phyloP scores from a whole-genome alignment of 306 rosid species.

The Cajanus cajan region DNA sequence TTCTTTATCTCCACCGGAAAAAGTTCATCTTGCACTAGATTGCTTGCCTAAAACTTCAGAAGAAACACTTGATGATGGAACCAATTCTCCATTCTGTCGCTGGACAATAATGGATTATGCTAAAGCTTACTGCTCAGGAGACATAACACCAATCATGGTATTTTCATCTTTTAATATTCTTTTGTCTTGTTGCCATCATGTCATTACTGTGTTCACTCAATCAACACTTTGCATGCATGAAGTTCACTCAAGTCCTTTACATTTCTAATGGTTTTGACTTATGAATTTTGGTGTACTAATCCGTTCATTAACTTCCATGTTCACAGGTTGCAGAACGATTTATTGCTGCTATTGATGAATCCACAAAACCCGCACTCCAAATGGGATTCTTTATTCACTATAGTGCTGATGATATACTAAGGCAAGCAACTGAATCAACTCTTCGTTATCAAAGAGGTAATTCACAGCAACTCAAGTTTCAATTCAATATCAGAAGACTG shows the following conservation, averaged over 20 bases:
- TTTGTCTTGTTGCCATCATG: not conserved
- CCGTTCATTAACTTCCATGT: not conserved
- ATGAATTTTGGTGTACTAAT: not conserved
- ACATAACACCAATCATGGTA: conserved; percentile 73
- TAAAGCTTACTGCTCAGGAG: conserved; percentile 62
- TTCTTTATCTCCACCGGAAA: conserved; percentile 54
- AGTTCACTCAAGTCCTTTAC: not conserved
- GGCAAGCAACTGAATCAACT: conserved; percentile 78
- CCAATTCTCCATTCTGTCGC: conserved; percentile 39
- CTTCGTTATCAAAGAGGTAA: conserved; percentile 64
- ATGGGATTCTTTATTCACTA: conserved; percentile 85
- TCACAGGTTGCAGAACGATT: conserved; percentile 75
- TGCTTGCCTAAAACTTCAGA: conserved; percentile 51
- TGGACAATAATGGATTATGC: conserved; percentile 83
- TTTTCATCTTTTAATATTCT: conserved; percentile 8
- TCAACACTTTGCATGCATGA: conserved; percentile 9
- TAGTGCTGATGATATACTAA: conserved; percentile 56
- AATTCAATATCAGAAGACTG: not conserved
- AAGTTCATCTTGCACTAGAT: conserved; percentile 58
- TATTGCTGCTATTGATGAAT: conserved; percentile 57
- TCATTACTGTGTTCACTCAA: conserved; percentile 1
- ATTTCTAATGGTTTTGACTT: not conserved
- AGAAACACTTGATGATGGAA: conserved; percentile 20
- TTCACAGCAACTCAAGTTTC: not conserved
- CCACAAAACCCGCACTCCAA: conserved; percentile 47